phyloP scores from a whole-genome alignment of 208 protist species.

The Leishmania amazonensis region DNA sequence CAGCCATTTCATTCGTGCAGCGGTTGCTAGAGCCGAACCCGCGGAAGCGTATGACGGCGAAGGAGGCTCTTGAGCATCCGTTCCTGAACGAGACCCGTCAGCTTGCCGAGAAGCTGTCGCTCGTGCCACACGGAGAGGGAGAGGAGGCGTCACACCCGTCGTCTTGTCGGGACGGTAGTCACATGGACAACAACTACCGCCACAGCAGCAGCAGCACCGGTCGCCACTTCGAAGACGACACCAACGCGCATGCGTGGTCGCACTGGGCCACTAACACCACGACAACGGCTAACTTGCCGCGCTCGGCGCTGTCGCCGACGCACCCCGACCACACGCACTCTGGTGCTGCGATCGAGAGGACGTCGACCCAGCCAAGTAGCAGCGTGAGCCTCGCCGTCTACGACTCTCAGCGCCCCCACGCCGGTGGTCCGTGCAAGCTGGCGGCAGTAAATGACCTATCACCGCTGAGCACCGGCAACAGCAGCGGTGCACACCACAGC shows the following conservation, averaged over 20 bases:
- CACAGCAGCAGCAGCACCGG: not conserved
- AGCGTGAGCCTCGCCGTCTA: not conserved
- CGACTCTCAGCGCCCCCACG: not conserved
- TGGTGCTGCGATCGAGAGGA: not conserved
- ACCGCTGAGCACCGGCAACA: not conserved
- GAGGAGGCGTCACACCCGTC: slow-evolving; percentile 10
- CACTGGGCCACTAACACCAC: not conserved
- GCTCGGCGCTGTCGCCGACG: not conserved
- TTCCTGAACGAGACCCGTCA: slow-evolving; percentile 52
- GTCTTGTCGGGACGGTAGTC: not conserved
- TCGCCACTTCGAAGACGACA: not conserved
- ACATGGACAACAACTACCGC: not conserved
- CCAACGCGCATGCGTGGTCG: not conserved
- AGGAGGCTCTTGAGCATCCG: slow-evolving; percentile 66
- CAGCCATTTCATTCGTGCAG: slow-evolving; percentile 72
- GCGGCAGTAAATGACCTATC: not conserved
- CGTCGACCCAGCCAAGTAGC: not conserved
- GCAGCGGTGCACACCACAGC: not conserved
- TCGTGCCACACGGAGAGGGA: slow-evolving; percentile 53
- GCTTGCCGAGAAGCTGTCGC: slow-evolving; percentile 49
- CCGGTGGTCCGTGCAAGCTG: not conserved
- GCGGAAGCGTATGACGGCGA: slow-evolving; percentile 43
- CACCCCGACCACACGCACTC: not conserved
- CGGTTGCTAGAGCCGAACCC: slow-evolving; percentile 68
- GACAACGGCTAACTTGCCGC: not conserved